Conservation (phyloP, 768 basidiomycete species). For the Pilatotrama ljubarskyi region DNA sequence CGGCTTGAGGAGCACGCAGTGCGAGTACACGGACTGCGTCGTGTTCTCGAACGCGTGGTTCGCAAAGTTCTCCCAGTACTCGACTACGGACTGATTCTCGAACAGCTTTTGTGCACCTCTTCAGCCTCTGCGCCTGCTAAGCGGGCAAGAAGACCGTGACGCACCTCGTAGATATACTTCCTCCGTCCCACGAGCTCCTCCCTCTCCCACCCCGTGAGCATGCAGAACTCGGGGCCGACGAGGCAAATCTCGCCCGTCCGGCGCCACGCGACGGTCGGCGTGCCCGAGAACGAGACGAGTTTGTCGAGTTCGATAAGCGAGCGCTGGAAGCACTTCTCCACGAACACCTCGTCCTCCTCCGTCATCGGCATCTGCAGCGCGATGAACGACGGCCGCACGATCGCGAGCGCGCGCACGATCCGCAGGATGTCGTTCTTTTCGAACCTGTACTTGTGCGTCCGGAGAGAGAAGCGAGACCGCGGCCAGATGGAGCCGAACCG, state of each 20-base stretch:
- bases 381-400: conserved; percentile 95
- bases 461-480: background rate
- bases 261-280: conserved; percentile 97
- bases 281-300: conserved; percentile 94
- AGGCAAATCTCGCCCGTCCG: conserved; percentile 97
- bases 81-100: conserved; percentile 92
- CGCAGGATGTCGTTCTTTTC: conserved; percentile 96
- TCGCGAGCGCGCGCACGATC: conserved; percentile 90
- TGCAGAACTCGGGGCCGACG: conserved; percentile 94
- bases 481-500: background rate
- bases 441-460: conserved; percentile 52
- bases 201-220: conserved; percentile 88
- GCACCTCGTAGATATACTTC: conserved; percentile 69
- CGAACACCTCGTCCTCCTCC: conserved; percentile 94
- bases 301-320: conserved; percentile 94
- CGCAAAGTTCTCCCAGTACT: conserved; percentile 97
- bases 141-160: too few relatives aligned
- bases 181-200: conserved; percentile 69
- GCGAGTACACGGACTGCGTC: conserved; percentile 91
- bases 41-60: conserved; percentile 98
- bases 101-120: conserved; percentile 62
- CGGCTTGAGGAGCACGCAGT: conserved; percentile 87
- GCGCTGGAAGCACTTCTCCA: conserved; percentile 94
- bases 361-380: conserved; percentile 97
- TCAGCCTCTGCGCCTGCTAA: background rate